These are phyloP conservation scores for Pelargonium australe DNA, from an alignment of 441 rosid species.

Conservation along the genomic window DNA sequence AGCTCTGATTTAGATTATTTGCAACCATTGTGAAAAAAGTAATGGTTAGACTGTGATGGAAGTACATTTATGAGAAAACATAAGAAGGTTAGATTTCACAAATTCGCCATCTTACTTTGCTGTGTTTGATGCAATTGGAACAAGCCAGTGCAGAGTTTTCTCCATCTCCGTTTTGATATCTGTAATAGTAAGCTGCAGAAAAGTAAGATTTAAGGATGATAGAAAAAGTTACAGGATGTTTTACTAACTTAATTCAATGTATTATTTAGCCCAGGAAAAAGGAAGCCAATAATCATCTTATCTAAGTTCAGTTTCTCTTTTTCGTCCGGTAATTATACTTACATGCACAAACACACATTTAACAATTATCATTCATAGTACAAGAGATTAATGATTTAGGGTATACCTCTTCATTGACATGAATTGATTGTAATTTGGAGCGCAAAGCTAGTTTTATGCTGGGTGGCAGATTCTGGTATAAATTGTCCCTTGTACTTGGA, in stretches of 20 bases:
- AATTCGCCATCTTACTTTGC: conserved; percentile 56
- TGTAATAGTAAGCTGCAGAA: conserved; percentile 58
- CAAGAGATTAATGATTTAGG: conserved; percentile 7
- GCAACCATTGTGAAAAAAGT: conserved; percentile 9
- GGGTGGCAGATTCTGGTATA: conserved; percentile 96
- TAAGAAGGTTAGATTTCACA: not conserved
- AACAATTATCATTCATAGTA: not conserved
- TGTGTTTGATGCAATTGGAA: conserved; percentile 87
- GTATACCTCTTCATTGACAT: conserved; percentile 70
- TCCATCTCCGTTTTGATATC: conserved; percentile 95
- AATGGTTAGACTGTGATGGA: not conserved
- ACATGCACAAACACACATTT: not conserved
- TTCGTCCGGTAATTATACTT: not conserved
- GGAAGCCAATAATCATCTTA: not conserved
- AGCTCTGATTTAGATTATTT: conserved; percentile 36
- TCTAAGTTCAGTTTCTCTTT: not conserved
- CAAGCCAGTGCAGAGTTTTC: conserved; percentile 52
- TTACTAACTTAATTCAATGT: not conserved
- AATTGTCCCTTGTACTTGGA: conserved; percentile 82
- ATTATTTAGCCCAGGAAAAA: not conserved
- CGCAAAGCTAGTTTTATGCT: conserved; percentile 76
- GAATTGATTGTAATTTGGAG: conserved; percentile 58
- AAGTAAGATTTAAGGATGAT: conserved; percentile 3
- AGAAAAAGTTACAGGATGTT: not conserved
- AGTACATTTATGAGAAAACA: not conserved